These are phyloP conservation scores for Fusarium hostae DNA, from an alignment of 2,329 filamentous ascomycete species.

Conservation along the genomic window DNA sequence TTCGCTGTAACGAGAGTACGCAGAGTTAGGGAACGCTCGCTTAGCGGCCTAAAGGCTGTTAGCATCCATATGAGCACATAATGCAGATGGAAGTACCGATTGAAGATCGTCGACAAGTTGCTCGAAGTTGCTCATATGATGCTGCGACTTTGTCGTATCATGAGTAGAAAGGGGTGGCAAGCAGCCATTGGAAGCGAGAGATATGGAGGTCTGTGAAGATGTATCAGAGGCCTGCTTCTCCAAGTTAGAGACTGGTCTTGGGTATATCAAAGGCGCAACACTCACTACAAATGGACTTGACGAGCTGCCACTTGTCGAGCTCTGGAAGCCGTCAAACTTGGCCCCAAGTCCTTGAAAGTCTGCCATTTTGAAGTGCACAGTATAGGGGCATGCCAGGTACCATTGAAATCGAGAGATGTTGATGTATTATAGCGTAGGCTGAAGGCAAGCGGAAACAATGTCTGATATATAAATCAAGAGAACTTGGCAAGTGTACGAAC, in stretches of 20 bases:
- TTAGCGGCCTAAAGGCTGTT: constrained; percentile 35
- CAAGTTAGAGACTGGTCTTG: constrained; percentile 18
- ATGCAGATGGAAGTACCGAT: constrained; percentile 10
- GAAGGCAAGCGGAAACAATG: background rate
- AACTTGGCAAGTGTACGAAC: constrained; percentile 1
- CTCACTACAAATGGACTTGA: constrained; percentile 43
- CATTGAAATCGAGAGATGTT: background rate
- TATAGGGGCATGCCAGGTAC: background rate
- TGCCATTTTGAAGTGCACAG: constrained; percentile 20
- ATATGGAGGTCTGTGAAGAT: constrained; percentile 43
- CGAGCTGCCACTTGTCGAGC: constrained; percentile 38
- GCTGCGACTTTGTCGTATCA: constrained; percentile 43
- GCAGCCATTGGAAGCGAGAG: constrained; percentile 36
- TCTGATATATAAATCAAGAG: constrained; percentile 18
- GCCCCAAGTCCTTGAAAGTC: constrained; percentile 39
- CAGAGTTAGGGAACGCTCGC: constrained; percentile 42
- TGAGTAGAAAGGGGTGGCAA: constrained; percentile 40
- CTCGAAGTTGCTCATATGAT: constrained; percentile 41
- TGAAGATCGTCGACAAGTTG: constrained; percentile 40
- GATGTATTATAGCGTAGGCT: background rate
- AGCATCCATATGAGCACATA: background rate
- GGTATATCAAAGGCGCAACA: background rate
- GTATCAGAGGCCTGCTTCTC: constrained; percentile 41
- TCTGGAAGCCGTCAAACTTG: constrained; percentile 42
- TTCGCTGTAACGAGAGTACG: constrained; percentile 43